A percentile compares a stretch with the other conserved stretches of the same genome.
phyloP scores from a whole-genome alignment of 2,329 filamentous ascomycete species.

The Ascosphaera aggregata region DNA sequence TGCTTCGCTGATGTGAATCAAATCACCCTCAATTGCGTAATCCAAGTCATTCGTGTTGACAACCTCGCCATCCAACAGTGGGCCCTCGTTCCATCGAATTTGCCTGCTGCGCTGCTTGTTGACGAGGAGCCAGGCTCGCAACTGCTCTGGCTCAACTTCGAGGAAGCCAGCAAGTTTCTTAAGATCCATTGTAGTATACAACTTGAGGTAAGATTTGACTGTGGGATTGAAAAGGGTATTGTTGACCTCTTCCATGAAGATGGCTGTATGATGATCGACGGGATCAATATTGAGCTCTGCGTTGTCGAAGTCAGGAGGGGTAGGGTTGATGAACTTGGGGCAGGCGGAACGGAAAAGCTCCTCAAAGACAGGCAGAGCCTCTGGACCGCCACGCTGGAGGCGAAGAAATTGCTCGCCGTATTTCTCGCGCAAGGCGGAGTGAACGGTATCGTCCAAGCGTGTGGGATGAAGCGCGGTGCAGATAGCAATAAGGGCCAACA shows the following conservation, averaged over 20 bases:
- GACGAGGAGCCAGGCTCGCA: conserved; percentile 79
- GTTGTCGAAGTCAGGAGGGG: conserved; percentile 93
- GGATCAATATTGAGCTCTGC: conserved; percentile 90
- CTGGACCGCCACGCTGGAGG: conserved; percentile 87
- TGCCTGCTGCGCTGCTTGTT: conserved; percentile 99
- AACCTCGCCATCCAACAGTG: conserved; percentile 73
- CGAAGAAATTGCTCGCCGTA: conserved; percentile 96
- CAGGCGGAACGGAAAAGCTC: conserved; percentile 95
- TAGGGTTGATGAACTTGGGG: conserved; percentile 98
- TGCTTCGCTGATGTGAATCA: conserved; percentile 96
- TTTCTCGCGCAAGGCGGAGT: conserved; percentile 94
- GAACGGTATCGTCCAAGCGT: conserved; percentile 93
- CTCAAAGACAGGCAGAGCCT: conserved; percentile 89
- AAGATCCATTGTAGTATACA: conserved; percentile 98
- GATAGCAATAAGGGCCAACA: conserved; percentile 97
- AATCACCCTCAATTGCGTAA: conserved; percentile 87
- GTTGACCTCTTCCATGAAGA: conserved; percentile 99
- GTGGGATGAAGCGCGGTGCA: conserved; percentile 97
- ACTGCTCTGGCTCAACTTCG: conserved; percentile 87
- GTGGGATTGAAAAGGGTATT: conserved; percentile 97
- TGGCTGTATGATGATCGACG: conserved; percentile 82
- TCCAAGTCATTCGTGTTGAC: conserved; percentile 90
- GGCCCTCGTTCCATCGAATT: conserved; percentile 77
- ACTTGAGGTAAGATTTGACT: conserved; percentile 92
- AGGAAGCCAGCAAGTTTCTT: conserved; percentile 96